These are phyloP conservation scores for Xylaria grammica DNA, from an alignment of 495 filamentous ascomycete genomes.

Conservation along the genomic window DNA sequence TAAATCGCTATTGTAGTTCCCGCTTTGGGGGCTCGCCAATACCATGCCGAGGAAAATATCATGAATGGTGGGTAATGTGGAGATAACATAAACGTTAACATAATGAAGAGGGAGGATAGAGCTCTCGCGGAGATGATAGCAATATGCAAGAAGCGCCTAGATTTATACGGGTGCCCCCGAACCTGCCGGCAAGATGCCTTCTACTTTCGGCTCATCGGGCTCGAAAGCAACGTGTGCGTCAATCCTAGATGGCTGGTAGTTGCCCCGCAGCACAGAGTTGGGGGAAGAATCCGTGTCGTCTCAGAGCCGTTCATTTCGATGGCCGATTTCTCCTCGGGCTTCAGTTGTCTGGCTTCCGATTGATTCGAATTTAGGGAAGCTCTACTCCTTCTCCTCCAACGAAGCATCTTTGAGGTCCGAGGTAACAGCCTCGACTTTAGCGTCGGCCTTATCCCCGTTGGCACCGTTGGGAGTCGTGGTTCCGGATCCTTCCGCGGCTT, in stretches of 20 bases:
- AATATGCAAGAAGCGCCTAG: slow-evolving; percentile 18
- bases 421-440: slow-evolving; percentile 48
- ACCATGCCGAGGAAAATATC: slow-evolving; percentile 1
- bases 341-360: slow-evolving; percentile 1
- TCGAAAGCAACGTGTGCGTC: not conserved
- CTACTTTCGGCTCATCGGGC: not conserved
- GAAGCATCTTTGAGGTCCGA: slow-evolving; percentile 74
- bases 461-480: slow-evolving; percentile 44
- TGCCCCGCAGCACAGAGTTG: not conserved
- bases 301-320: not conserved
- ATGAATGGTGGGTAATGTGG: not conserved
- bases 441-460: slow-evolving; percentile 44
- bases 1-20: slow-evolving; percentile 3
- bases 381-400: slow-evolving; percentile 63
- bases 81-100: slow-evolving; percentile 4
- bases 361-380: not conserved
- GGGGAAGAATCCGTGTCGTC: not conserved
- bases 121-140: slow-evolving; percentile 1
- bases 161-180: not conserved
- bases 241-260: slow-evolving; percentile 1
- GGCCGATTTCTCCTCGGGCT: not conserved
- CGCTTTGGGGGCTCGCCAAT: not conserved
- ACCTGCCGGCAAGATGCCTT: slow-evolving; percentile 2
- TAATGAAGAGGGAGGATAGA: slow-evolving; percentile 6
- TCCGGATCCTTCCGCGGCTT: slow-evolving; percentile 44